Evolutionary conservation across 2,329 filamentous ascomycete species (phyloP).

Genomic region (Trichoderma atrobrunneum): DNA sequence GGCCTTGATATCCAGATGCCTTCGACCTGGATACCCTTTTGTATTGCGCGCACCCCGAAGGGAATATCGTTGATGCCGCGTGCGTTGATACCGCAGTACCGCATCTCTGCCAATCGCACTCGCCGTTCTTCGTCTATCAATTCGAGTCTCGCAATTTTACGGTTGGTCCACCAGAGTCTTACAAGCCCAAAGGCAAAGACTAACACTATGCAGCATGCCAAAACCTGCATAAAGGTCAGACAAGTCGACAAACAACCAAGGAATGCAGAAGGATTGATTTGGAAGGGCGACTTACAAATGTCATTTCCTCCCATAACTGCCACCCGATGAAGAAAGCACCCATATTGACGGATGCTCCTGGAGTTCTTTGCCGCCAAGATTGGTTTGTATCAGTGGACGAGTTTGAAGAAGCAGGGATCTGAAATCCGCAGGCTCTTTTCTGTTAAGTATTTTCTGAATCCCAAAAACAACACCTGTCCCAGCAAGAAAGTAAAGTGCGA

Average conservation of each 20-base stretch:
- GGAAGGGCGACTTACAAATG: constrained; percentile 63
- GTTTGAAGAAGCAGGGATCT: neutral
- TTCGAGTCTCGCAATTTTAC: constrained; percentile 55
- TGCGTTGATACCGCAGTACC: constrained; percentile 48
- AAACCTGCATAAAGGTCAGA: constrained; percentile 50
- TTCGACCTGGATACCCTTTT: constrained; percentile 78
- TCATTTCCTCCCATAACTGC: constrained; percentile 86
- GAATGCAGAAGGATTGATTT: neutral
- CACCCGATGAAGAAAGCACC: constrained; percentile 63
- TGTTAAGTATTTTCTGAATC: neutral
- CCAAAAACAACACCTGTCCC: neutral
- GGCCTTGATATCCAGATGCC: constrained; percentile 73
- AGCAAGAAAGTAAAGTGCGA: neutral
- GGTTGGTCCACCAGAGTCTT: constrained; percentile 65
- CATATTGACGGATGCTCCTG: constrained; percentile 24
- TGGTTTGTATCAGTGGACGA: neutral
- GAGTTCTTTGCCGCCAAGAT: neutral
- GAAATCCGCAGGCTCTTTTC: neutral
- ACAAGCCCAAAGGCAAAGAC: constrained; percentile 66
- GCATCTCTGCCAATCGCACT: constrained; percentile 51
- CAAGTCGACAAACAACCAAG: neutral
- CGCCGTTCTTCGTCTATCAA: constrained; percentile 65
- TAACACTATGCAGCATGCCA: constrained; percentile 66
- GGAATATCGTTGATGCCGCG: constrained; percentile 60
- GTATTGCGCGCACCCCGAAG: constrained; percentile 81